phyloP scores from a whole-genome alignment of 2,329 filamentous ascomycete genomes.

The Nemania serpens region DNA sequence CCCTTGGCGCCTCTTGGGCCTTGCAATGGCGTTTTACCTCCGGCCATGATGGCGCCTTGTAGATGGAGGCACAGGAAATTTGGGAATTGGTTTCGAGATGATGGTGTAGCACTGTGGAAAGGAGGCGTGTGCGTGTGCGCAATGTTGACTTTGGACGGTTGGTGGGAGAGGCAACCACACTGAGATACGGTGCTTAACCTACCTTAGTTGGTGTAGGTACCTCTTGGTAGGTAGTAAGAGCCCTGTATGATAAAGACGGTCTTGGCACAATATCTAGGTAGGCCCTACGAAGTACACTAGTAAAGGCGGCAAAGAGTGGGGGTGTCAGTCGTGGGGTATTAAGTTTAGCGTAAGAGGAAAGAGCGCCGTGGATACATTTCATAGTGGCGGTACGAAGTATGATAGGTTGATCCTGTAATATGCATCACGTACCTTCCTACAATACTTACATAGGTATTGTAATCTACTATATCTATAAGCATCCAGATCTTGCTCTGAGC shows the following conservation, averaged over 20 bases:
- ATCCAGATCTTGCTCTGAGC: too few relatives aligned
- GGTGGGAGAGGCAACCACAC: too few relatives aligned
- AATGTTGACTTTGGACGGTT: too few relatives aligned
- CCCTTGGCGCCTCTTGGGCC: constrained; percentile 33
- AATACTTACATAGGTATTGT: too few relatives aligned
- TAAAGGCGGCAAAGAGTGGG: not conserved
- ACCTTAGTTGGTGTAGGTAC: not conserved
- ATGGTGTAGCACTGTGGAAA: not conserved
- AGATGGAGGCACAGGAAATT: not conserved
- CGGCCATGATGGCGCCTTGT: not conserved
- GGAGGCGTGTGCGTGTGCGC: not conserved
- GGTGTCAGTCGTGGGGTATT: not conserved
- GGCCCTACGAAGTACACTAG: not conserved
- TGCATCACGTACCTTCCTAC: too few relatives aligned
- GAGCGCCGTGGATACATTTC: too few relatives aligned
- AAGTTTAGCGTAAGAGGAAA: not conserved
- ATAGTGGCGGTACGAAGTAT: not conserved
- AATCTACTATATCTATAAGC: too few relatives aligned
- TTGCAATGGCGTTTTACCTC: constrained; percentile 20
- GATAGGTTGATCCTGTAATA: too few relatives aligned
- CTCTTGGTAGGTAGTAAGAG: not conserved
- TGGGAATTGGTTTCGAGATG: not conserved
- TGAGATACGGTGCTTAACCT: too few relatives aligned
- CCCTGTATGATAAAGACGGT: too few relatives aligned
- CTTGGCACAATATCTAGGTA: not conserved